phyloP scores from a whole-genome alignment of 257 asterid genomes.

The Lycium barbarum region DNA sequence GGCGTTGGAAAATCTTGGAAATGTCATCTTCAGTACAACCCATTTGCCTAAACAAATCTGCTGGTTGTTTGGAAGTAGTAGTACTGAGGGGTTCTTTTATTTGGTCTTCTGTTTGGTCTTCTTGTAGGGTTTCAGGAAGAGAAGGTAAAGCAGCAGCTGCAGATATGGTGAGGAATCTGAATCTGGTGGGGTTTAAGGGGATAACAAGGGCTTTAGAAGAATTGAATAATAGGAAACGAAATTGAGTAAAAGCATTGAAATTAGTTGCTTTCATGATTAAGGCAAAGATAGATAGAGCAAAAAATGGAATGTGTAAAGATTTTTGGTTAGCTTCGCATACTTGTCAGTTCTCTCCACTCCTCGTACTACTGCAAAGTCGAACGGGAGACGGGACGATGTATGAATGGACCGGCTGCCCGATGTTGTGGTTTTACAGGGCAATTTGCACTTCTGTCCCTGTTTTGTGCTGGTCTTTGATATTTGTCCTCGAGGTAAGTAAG shows the following conservation, averaged over 20 bases:
- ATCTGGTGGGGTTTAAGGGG: slow-evolving; percentile 31
- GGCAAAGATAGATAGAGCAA: neutral
- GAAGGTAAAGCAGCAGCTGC: slow-evolving; percentile 47
- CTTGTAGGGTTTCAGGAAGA: slow-evolving; percentile 29
- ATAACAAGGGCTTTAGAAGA: slow-evolving; percentile 23
- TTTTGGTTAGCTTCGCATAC: neutral
- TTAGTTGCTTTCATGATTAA: slow-evolving; percentile 36
- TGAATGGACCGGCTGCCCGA: too few relatives aligned
- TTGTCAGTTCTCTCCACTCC: neutral
- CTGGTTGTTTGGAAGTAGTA: slow-evolving; percentile 42
- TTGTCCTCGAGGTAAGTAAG: too few relatives aligned
- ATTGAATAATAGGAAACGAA: slow-evolving; percentile 26
- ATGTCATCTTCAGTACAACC: slow-evolving; percentile 71
- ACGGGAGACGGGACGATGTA: too few relatives aligned
- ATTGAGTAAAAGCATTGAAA: slow-evolving; percentile 32
- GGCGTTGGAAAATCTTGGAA: slow-evolving; percentile 59
- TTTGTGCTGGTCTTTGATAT: too few relatives aligned
- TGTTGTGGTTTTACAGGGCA: too few relatives aligned
- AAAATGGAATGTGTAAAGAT: neutral
- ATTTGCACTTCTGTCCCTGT: too few relatives aligned
- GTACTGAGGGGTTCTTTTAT: neutral
- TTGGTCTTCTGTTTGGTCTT: slow-evolving; percentile 34
- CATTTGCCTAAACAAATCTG: slow-evolving; percentile 60
- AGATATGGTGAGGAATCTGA: slow-evolving; percentile 36
- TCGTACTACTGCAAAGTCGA: neutral